Evolutionary conservation across 495 filamentous ascomycete genomes (phyloP), one percentile per base, ranked within the genome.

Genomic region (Articulospora tetracladia): DNA sequence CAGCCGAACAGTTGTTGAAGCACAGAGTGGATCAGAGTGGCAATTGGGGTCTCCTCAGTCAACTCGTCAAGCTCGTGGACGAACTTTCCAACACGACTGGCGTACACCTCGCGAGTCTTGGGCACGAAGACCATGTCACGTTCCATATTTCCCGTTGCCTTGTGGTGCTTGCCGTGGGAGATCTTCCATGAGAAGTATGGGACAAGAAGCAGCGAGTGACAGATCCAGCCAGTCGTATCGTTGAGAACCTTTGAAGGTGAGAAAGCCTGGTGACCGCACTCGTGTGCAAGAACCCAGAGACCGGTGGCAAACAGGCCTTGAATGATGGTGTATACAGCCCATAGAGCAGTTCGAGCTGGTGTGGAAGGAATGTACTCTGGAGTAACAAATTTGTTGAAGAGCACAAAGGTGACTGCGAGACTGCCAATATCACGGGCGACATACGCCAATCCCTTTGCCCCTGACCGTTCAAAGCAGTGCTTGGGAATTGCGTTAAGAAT

Each of bases 41-140:
- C 80, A 67, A 96, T 88, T 50, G 94, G 94, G 10, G 93, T 95
- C 77, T 98, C 94, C 84, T 98, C 94, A 64, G 86, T 84, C 55
- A 97, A 79, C 76, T 98, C 94, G 48, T 81, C 71, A 53, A 98
- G 73, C 71, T 97, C 90, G 70, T 96, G 88, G 54, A 82, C 75
- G 56, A 90, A 63, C 61, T 77, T 79, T 66, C 90, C 90, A 59
- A 91, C 62, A 47, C 85, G 84, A 52, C 78, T 82, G 30, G 90
- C 89, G 65, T 87, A 89, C 70, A 86, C 72, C 51, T 91, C 82
- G 34, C 92, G 84, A 58, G 90, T 92, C 78, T 88, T 90, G 34
- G 94, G 94, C 2, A 96, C 80, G 76, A 97, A 97, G 59, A 97
- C 94, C 92, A 97, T 97, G 75, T 98, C 94, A 66, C 92, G 90